Conservation (phyloP, 2,329 filamentous ascomycete genomes). For the Onygenales sp. region DNA sequence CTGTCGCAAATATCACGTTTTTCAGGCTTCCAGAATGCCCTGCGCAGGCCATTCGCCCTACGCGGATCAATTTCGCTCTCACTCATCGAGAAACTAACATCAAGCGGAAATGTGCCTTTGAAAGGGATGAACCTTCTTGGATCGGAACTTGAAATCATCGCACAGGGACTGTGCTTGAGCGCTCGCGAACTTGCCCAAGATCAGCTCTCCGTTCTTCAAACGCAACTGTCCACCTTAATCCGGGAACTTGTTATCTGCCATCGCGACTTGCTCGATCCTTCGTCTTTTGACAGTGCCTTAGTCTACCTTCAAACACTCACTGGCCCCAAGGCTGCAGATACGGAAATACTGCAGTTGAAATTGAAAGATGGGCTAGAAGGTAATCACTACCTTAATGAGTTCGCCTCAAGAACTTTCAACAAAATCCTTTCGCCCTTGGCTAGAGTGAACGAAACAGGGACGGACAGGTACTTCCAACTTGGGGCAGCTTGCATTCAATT, state of each 20-base stretch:
- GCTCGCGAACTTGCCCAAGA: constrained; percentile 42
- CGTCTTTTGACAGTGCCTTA: constrained; percentile 17
- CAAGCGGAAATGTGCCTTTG: constrained; percentile 45
- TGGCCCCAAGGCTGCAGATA: neutral
- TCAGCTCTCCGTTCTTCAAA: constrained; percentile 41
- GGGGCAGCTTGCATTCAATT: constrained; percentile 67
- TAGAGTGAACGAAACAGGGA: constrained; percentile 9
- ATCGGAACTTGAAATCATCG: constrained; percentile 53
- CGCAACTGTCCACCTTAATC: constrained; percentile 33
- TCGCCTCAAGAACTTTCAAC: constrained; percentile 22
- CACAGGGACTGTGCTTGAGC: constrained; percentile 44
- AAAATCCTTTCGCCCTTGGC: constrained; percentile 19
- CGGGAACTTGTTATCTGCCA: constrained; percentile 27
- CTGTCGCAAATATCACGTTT: constrained; percentile 29
- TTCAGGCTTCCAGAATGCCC: constrained; percentile 21
- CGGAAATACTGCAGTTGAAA: constrained; percentile 12
- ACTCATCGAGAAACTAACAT: constrained; percentile 48
- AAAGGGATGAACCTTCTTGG: constrained; percentile 55
- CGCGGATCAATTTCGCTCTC: constrained; percentile 40
- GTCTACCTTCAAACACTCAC: constrained; percentile 11
- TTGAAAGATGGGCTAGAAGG: constrained; percentile 15
- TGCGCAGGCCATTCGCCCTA: constrained; percentile 35
- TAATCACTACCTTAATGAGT: constrained; percentile 27
- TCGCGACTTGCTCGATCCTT: constrained; percentile 22
- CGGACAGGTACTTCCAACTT: constrained; percentile 25